Evolutionary conservation across 768 basidiomycete genomes (phyloP).

Genomic region (Rhodosporidiobolus sp.): DNA sequence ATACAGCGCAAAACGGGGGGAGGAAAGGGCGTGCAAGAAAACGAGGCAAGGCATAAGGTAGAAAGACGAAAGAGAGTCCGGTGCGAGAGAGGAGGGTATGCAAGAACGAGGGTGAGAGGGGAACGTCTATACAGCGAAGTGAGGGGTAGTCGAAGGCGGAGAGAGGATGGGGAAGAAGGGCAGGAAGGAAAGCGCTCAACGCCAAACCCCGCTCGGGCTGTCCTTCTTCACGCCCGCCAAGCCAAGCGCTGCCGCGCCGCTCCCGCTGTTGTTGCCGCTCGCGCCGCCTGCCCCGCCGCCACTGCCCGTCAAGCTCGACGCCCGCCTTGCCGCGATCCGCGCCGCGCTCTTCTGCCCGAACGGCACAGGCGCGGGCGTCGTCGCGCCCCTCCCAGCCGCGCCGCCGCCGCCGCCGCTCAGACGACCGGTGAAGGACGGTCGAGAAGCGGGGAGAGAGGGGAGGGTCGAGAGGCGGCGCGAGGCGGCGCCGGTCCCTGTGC

Average conservation of each 20-base stretch:
- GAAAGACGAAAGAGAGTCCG: neutral
- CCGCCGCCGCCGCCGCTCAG: neutral
- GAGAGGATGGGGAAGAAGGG: too few relatives aligned
- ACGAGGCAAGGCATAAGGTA: neutral
- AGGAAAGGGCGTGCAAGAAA: neutral
- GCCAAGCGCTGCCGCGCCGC: neutral
- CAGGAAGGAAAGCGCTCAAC: neutral
- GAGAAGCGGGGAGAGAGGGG: neutral
- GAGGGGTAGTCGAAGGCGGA: too few relatives aligned
- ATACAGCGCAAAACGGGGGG: neutral
- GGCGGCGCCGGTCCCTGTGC: slow-evolving; percentile 14
- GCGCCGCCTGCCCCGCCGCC: too few relatives aligned
- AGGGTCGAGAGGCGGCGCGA: slow-evolving; percentile 11
- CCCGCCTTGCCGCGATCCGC: slow-evolving; percentile 24
- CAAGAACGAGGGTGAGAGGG: neutral
- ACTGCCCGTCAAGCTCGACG: slow-evolving; percentile 13
- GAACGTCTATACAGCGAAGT: neutral
- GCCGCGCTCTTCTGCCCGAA: slow-evolving; percentile 34
- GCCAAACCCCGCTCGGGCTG: neutral
- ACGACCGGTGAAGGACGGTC: too few relatives aligned
- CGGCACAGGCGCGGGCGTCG: neutral
- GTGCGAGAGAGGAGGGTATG: neutral
- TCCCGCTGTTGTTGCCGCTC: slow-evolving; percentile 26
- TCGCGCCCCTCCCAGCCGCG: neutral
- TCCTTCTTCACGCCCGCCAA: neutral